Conservation (phyloP, 371 early-diverging fungal genomes). For the Cladochytrium tenue region DNA sequence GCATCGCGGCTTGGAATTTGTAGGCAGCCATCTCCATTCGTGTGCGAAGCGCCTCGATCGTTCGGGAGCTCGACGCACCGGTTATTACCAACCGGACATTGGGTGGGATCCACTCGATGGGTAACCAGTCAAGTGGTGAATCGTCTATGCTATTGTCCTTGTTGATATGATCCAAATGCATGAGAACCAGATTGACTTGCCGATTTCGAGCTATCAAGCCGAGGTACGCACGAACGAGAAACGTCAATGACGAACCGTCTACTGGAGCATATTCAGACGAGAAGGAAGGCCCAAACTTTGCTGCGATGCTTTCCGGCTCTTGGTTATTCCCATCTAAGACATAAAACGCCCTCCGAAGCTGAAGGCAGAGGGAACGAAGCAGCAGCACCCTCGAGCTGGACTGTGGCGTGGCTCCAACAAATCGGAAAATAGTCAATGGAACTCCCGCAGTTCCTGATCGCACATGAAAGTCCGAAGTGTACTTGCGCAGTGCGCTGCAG, state of each 20-base stretch:
- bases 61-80: no score
- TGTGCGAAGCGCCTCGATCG: no score
- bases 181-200: constrained; percentile 16
- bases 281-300: constrained; percentile 1
- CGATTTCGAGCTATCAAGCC: constrained; percentile 10
- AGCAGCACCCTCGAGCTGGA: constrained; percentile 10
- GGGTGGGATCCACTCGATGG: constrained; percentile 21
- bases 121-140: constrained; percentile 13
- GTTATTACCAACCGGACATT: constrained; percentile 16
- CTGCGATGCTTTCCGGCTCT: constrained; percentile 1
- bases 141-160: constrained; percentile 1
- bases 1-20: no score
- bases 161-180: constrained; percentile 13
- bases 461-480: neutral
- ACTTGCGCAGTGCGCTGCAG: constrained; percentile 18
- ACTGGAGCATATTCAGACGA: constrained; percentile 20
- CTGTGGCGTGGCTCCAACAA: constrained; percentile 20
- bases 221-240: constrained; percentile 9
- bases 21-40: no score
- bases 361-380: constrained; percentile 19
- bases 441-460: neutral
- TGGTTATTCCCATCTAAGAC: neutral
- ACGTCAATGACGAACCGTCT: constrained; percentile 11
- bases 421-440: constrained; percentile 17
- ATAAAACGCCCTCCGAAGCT: constrained; percentile 15